Percentiles rank a stretch among this genome's conserved stretches.
phyloP scores from a whole-genome alignment of 73 alveolate genomes.

The Effrenium voratum region DNA sequence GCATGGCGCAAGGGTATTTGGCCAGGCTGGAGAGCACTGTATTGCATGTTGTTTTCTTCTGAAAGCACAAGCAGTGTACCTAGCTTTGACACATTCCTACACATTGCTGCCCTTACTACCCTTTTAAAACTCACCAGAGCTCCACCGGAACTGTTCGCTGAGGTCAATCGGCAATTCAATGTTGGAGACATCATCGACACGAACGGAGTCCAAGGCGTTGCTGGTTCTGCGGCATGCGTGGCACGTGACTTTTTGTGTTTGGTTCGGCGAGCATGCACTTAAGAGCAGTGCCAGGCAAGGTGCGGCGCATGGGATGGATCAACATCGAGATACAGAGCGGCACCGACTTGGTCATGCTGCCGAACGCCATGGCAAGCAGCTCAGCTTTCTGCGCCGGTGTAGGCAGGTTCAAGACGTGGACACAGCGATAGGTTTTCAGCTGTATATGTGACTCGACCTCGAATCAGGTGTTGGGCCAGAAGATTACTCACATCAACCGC shows the following conservation, averaged over 20 bases:
- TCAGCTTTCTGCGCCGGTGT: too few relatives aligned
- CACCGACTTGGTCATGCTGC: constrained; percentile 59
- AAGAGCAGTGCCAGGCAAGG: neutral
- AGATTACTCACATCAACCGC: too few relatives aligned
- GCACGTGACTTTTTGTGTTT: neutral
- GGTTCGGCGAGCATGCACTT: too few relatives aligned
- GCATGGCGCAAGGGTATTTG: too few relatives aligned
- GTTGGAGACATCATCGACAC: constrained; percentile 85
- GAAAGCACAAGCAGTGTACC: too few relatives aligned
- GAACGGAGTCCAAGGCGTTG: constrained; percentile 1
- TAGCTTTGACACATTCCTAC: neutral
- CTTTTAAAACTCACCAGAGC: neutral
- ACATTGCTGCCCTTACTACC: neutral
- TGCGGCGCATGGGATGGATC: constrained; percentile 72
- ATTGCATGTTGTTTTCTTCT: neutral
- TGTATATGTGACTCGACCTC: too few relatives aligned
- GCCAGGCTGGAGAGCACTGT: too few relatives aligned
- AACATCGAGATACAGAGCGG: constrained; percentile 64
- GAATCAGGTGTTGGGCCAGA: too few relatives aligned
- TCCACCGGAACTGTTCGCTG: neutral
- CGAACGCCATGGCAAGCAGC: constrained; percentile 69
- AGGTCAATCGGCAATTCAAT: constrained; percentile 75
- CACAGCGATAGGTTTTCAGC: too few relatives aligned
- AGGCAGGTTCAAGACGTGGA: too few relatives aligned
- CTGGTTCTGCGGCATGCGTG: neutral